Conservation (phyloP, 306 rosid genomes). For the Glycine latifolia region DNA sequence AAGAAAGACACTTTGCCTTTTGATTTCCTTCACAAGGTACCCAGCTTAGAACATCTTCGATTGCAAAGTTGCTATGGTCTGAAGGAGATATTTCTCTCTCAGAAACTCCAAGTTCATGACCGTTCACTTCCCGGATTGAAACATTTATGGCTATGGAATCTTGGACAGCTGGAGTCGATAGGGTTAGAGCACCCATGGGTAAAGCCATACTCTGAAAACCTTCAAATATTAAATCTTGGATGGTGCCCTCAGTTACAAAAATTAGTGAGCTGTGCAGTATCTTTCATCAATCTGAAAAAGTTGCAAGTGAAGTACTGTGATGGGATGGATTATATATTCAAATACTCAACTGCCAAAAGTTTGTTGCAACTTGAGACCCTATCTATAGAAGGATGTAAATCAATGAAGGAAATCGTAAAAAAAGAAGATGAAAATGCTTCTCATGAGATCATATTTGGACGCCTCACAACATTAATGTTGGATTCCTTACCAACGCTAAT, state of each 20-base stretch:
- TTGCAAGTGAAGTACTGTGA: accelerated
- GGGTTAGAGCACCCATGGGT: conserved; percentile 34
- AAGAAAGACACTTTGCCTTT: not conserved
- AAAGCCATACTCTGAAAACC: not conserved
- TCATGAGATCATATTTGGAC: too few species aligned
- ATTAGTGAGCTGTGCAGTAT: not conserved
- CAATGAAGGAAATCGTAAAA: too few species aligned
- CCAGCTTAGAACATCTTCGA: not conserved
- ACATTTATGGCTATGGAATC: not conserved
- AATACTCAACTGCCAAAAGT: too few species aligned
- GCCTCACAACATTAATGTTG: not conserved
- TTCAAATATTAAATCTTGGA: not conserved
- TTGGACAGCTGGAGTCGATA: not conserved
- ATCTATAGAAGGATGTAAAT: too few species aligned
- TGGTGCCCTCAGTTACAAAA: not conserved
- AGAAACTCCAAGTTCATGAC: not conserved
- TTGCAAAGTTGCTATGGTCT: not conserved
- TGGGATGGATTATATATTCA: too few species aligned
- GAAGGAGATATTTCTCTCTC: not conserved
- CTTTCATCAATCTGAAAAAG: not conserved
- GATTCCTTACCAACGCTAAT: not conserved
- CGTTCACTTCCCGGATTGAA: not conserved
- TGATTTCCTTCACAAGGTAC: not conserved
- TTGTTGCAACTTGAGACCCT: too few species aligned
- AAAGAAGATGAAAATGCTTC: too few species aligned